phyloP scores from a whole-genome alignment of 306 rosid genomes.

The Psophocarpus tetragonolobus region DNA sequence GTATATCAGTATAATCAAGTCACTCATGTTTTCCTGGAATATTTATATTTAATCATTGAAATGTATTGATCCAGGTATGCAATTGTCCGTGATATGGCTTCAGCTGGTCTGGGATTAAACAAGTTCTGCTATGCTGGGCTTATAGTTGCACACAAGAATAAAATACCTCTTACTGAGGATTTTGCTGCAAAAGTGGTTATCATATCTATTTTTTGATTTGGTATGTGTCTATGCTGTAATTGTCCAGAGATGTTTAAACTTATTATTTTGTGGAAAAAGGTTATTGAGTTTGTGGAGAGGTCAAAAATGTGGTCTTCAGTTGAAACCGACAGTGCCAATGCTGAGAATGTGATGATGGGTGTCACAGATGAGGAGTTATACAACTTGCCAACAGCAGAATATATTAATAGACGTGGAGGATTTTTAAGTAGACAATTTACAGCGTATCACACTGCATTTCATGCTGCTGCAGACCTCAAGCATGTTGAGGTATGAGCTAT shows the following conservation, averaged over 20 bases:
- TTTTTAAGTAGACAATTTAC: constrained; percentile 57
- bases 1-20: constrained; percentile 25
- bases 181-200: constrained; percentile 72
- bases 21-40: neutral
- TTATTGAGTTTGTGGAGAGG: constrained; percentile 86
- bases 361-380: constrained; percentile 87
- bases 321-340: constrained; percentile 64
- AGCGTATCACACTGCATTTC: constrained; percentile 81
- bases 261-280: constrained; percentile 56
- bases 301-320: constrained; percentile 79
- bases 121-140: constrained; percentile 91
- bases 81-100: constrained; percentile 93
- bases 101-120: constrained; percentile 96
- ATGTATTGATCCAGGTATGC: constrained; percentile 67
- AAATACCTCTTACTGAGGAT: constrained; percentile 72
- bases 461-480: constrained; percentile 81
- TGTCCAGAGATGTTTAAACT: constrained; percentile 32
- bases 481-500: constrained; percentile 65
- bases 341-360: constrained; percentile 89
- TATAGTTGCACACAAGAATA: constrained; percentile 76
- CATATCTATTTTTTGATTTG: constrained; percentile 19
- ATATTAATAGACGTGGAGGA: constrained; percentile 57
- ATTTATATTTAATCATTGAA: constrained; percentile 8
- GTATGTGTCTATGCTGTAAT: constrained; percentile 16
- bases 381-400: constrained; percentile 89